Evolutionary conservation across 192 early-diverging fungal species (phyloP).

Genomic region (Pecoramyces ruminantium): DNA sequence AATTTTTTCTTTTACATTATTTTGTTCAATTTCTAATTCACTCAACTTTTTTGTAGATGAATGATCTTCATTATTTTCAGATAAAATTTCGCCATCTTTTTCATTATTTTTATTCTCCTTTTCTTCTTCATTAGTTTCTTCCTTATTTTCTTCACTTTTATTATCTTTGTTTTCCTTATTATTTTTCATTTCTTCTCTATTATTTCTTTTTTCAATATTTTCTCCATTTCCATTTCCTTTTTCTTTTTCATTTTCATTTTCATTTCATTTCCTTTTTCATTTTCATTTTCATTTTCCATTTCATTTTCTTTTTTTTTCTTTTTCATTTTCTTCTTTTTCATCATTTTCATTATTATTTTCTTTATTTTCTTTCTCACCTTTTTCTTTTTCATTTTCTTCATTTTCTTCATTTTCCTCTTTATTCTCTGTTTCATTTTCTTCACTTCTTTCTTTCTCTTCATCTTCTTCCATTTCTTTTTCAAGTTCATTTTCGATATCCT

Average conservation of each 20-base stretch:
- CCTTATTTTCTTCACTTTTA: constrained; percentile 14
- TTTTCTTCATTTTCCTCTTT: constrained; percentile 2
- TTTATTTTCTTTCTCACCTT: constrained; percentile 29
- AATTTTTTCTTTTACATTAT: neutral
- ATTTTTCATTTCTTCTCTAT: too few species aligned
- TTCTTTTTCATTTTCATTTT: constrained; percentile 25
- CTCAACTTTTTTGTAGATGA: neutral
- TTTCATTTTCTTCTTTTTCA: constrained; percentile 12
- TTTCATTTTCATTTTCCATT: neutral
- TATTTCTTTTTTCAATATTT: too few species aligned
- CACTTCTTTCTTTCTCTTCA: neutral
- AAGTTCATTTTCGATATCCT: neutral
- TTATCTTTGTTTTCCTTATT: too few species aligned
- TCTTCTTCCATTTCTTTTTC: neutral
- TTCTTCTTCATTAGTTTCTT: neutral
- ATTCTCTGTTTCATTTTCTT: neutral
- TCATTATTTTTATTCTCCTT: neutral
- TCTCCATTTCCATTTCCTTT: constrained; percentile 46
- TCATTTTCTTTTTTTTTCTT: neutral
- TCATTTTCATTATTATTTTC: constrained; percentile 16
- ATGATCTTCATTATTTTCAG: neutral
- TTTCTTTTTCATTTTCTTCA: constrained; percentile 23
- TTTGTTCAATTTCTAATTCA: neutral
- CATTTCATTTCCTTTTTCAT: neutral
- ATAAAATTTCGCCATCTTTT: too few species aligned